Base-by-base conservation (phyloP, 805 yeast species). In the Ogataea minuta region DNA sequence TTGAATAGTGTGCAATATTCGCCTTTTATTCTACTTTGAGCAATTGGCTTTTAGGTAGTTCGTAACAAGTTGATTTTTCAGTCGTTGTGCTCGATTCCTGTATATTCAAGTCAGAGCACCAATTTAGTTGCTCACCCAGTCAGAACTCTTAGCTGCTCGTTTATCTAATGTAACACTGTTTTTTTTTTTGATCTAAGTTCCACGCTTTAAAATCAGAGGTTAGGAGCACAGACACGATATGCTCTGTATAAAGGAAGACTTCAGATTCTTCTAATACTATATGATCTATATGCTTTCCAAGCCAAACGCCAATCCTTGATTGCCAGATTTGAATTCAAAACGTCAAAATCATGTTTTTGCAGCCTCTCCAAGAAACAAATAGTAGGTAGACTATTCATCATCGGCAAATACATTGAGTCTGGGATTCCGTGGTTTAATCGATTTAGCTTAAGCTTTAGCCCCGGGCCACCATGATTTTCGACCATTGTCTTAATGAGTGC, bases 371-470 rank as follows among this genome's bases (percentile, higher is more conserved):
- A 66, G 52, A 78, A 87, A 27, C 83, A 68, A 12, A 73, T 60
- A 0, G 84, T 71, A 0, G 95, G 95, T 3, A 84, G 66, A 0
- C 81, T 74, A 13, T 71, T 63, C 86, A 86, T 74, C 43, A 76
- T 71, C 2, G 95, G 91, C 2, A 81, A 70, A 49, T 73, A 79
- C 17, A 84, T 47, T 19, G 79, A 81, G 52, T 83, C 90, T 0
- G 85, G 83, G 4, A 80, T 44, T 1, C 69, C 68, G 9, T 55
- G 50, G 35, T 66, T 67, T 76, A 82, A 72, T 7, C 50, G 52
- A 16, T 53, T 56, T 19, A 62, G 49, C 12, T 36, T 28, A 2
- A 12, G 10, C 11, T 34, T 27, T 10, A 50, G 27, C 19, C 36
- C 41, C 7, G 19, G 2, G 10, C 44, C 39, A 1, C 52, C 47